phyloP scores from a whole-genome alignment of 176 grass and related monocot genomes.

The Triticum urartu region DNA sequence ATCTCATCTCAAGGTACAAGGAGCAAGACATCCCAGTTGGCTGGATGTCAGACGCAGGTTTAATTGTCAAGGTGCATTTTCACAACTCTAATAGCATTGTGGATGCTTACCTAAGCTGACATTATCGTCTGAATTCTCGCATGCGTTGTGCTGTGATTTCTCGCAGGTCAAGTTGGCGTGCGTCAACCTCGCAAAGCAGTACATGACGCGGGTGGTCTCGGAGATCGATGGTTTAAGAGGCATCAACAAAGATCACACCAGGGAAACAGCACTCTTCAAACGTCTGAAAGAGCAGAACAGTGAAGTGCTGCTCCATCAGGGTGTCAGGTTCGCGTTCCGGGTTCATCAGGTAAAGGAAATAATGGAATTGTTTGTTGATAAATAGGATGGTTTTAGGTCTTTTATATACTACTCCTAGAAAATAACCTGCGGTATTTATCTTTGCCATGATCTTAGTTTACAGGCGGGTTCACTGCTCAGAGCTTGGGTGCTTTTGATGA shows the following conservation, averaged over 20 bases:
- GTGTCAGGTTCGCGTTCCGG: conserved; percentile 68
- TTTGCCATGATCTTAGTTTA: conserved; percentile 36
- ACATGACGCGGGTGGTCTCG: conserved; percentile 54
- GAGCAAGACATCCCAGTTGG: conserved; percentile 60
- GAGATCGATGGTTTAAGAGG: conserved; percentile 52
- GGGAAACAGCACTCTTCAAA: not conserved
- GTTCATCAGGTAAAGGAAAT: conserved; percentile 57
- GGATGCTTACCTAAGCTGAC: no score
- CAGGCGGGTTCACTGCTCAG: conserved; percentile 54
- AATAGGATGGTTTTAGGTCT: not conserved
- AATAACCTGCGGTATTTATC: not conserved
- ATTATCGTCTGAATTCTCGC: not conserved
- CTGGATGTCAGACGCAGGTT: conserved; percentile 53
- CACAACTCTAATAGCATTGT: not conserved
- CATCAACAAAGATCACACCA: not conserved
- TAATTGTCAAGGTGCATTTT: conserved; percentile 55
- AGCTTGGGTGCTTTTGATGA: conserved; percentile 55
- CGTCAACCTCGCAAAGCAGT: conserved; percentile 66
- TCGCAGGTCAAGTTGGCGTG: conserved; percentile 67
- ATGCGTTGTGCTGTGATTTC: conserved; percentile 9
- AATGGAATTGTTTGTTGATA: not conserved
- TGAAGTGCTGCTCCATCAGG: conserved; percentile 65
- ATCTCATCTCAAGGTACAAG: conserved; percentile 55
- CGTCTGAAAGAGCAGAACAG: conserved; percentile 55
- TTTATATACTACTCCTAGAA: no score